These are phyloP conservation scores for Trypanosoma vivax DNA, from an alignment of 208 protist genomes.

Conservation along the genomic window DNA sequence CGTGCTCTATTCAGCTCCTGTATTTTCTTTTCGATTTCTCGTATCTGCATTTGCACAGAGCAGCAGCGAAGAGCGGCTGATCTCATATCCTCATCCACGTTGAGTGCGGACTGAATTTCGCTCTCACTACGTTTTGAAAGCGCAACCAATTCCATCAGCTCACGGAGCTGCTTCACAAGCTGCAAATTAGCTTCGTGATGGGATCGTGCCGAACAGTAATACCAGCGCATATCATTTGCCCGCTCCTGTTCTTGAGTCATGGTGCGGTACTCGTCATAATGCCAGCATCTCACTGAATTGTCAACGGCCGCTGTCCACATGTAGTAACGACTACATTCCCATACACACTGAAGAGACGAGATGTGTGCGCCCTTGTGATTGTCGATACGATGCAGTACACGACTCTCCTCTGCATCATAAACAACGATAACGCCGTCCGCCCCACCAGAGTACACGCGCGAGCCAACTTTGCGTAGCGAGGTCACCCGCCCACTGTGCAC, in stretches of 20 bases:
- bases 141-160: constrained; percentile 49
- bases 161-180: constrained; percentile 59
- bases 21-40: constrained; percentile 19
- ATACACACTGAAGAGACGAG: constrained; percentile 45
- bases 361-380: too few species aligned
- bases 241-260: constrained; percentile 54
- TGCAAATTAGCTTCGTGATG: constrained; percentile 49
- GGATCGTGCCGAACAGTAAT: constrained; percentile 59
- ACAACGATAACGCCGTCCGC: too few species aligned
- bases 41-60: constrained; percentile 5
- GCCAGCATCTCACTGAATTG: constrained; percentile 74
- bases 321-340: constrained; percentile 65
- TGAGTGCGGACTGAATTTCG: constrained; percentile 20
- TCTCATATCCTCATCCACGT: constrained; percentile 12
- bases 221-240: constrained; percentile 81
- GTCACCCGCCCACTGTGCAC: constrained; percentile 45
- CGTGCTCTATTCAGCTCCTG: constrained; percentile 25
- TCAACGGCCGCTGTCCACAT: constrained; percentile 65
- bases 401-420: too few species aligned
- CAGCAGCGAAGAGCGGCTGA: constrained; percentile 14
- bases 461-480: constrained; percentile 46
- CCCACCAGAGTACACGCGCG: constrained; percentile 56
- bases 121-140: constrained; percentile 57
- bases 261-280: constrained; percentile 76
- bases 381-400: too few species aligned